These are phyloP conservation scores for Naganishia liquefaciens DNA, from an alignment of 1,284 basidiomycete genomes.

Conservation along the genomic window DNA sequence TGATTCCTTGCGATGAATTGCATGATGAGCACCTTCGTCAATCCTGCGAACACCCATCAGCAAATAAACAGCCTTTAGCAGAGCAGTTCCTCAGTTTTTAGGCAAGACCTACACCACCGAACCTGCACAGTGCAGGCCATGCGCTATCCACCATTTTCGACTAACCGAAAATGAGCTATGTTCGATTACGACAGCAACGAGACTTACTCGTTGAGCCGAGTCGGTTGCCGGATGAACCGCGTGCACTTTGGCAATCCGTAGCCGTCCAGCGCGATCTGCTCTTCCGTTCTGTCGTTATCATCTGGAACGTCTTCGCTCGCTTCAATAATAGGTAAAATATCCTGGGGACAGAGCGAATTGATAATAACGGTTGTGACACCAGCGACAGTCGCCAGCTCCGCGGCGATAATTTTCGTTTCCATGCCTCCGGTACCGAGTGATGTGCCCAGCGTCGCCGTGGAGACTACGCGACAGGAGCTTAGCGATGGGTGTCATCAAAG, in stretches of 20 bases:
- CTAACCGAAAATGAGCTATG: constrained; percentile 35
- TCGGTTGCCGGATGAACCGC: constrained; percentile 73
- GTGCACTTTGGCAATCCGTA: constrained; percentile 66
- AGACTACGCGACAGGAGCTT: constrained; percentile 61
- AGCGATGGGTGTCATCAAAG: background rate
- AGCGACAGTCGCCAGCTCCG: constrained; percentile 92
- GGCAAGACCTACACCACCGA: constrained; percentile 62
- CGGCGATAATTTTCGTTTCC: constrained; percentile 98
- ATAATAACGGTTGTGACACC: constrained; percentile 93
- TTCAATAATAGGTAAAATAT: constrained; percentile 79
- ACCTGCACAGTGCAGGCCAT: constrained; percentile 86
- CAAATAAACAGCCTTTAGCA: background rate
- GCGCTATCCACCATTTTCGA: constrained; percentile 91
- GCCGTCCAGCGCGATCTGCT: constrained; percentile 37
- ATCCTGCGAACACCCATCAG: constrained; percentile 38
- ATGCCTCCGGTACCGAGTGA: constrained; percentile 96
- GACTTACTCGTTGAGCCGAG: constrained; percentile 70
- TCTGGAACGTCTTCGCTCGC: constrained; percentile 35
- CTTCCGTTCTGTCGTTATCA: constrained; percentile 37
- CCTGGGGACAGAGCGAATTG: constrained; percentile 74
- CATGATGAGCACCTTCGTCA: constrained; percentile 82
- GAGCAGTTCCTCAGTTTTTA: background rate
- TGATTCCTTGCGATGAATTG: constrained; percentile 78
- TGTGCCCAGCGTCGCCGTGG: constrained; percentile 86
- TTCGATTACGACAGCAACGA: background rate